Evolutionary conservation across 106 monocot species (phyloP).

Genomic region (Hemerocallis citrina): DNA sequence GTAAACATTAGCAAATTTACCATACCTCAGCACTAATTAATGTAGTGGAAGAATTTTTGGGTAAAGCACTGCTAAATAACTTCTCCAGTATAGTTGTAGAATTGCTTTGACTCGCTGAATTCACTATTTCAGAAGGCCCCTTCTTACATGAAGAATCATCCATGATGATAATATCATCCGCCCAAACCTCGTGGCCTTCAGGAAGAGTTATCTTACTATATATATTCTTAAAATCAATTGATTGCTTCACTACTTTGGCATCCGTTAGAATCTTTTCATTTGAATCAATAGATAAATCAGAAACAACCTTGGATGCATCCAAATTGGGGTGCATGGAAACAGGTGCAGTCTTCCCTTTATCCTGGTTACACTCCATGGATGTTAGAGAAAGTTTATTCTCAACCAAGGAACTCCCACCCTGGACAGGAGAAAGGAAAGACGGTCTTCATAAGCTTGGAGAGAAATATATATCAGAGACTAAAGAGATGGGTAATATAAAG

Average conservation of each 20-base stretch:
- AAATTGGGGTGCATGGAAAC: not conserved
- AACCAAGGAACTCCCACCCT: conserved; percentile 12
- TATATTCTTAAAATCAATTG: conserved; percentile 5
- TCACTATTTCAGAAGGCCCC: not conserved
- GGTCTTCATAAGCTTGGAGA: no score
- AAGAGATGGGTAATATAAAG: no score
- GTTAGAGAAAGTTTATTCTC: conserved; percentile 1
- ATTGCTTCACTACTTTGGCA: not conserved
- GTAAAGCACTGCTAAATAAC: conserved; percentile 22
- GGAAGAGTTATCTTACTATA: not conserved
- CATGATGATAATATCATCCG: conserved; percentile 1
- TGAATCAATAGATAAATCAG: not conserved
- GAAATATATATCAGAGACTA: no score
- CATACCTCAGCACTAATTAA: conserved; percentile 21
- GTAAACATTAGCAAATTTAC: not conserved
- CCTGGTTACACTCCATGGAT: conserved; percentile 6
- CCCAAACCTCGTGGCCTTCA: conserved; percentile 10
- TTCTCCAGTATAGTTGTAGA: conserved; percentile 31
- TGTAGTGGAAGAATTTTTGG: conserved; percentile 2
- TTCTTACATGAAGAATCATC: conserved; percentile 1
- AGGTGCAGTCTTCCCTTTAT: conserved; percentile 4
- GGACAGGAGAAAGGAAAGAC: not conserved
- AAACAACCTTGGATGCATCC: not conserved
- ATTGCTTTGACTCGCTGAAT: conserved; percentile 2
- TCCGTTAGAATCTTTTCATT: not conserved